Evolutionary conservation across 78 protist species (phyloP), one percentile per base, ranked within the genome.

Genomic region (Pirum gemmata): DNA sequence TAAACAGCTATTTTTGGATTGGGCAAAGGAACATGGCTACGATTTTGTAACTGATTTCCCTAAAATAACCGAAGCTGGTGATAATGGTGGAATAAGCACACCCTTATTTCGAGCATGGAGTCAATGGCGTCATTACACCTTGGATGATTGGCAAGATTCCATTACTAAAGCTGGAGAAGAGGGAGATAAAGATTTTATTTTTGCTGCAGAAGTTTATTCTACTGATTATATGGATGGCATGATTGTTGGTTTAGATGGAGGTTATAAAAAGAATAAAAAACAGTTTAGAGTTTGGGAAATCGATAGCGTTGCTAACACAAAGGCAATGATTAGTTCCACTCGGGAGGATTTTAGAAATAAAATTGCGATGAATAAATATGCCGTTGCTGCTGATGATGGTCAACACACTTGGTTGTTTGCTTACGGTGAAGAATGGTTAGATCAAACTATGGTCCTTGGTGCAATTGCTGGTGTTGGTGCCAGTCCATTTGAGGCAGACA

Each of bases 401-500:
- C 35, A 37, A 25, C 82, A 37, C 27, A 39, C 82, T 25, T 78
- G 82, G 82, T 37, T 78, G 29, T 78, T 78, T 78, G 26, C 82
- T 25, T 78, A 78, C 29, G 82, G 82, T 27, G 38, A 78, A 37
- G 38, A 78, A 51, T 37, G 38, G 26, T 51, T 78, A 25, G 82
- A 78, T 27, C 0, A 37, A 25, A 51, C 78, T 27, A 29, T 78
- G 82, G 82, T 78, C 0, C 35, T 78, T 37, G 82, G 82, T 25
- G 82, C 82, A 29, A 51, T 51, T 25, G 26, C 38, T 27, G 82
- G 78, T 31, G 38, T 37, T 78, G 82, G 82, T 27, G 35, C 78
- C 38, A 51, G 82, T n/a, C 78, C 38, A 51, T 78, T 78, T 78
- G 82, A 78, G 82, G 35, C 78, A 27, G 38, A 78, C 78, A 78